Evolutionary conservation across 257 asterid genomes (phyloP).

Genomic region (Plantago elongata): DNA sequence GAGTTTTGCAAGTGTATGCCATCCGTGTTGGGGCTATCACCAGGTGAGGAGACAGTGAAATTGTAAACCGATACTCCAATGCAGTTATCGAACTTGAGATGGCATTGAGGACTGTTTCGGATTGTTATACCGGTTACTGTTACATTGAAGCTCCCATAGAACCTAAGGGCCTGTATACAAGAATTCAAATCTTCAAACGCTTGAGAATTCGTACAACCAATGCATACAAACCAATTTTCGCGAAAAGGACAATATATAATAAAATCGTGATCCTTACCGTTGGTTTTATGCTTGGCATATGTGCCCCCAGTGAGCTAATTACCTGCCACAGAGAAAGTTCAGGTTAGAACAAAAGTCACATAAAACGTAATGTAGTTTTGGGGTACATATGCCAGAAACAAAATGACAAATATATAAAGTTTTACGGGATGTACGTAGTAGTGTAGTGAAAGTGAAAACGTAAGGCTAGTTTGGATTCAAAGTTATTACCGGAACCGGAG

Average conservation of each 20-base stretch:
- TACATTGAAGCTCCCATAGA: conserved; percentile 78
- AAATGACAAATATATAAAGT: neutral
- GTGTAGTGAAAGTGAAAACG: neutral
- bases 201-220: too few species aligned
- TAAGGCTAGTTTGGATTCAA: neutral
- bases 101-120: conserved; percentile 78
- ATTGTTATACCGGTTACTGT: conserved; percentile 79
- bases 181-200: too few species aligned
- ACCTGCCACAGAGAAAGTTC: conserved; percentile 33
- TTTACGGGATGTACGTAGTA: too few species aligned
- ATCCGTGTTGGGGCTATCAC: conserved; percentile 89
- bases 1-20: conserved; percentile 93
- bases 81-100: conserved; percentile 79
- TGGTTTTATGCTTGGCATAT: conserved; percentile 83
- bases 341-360: conserved; percentile 16
- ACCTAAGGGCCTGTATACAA: conserved; percentile 62
- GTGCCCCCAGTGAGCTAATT: conserved; percentile 41
- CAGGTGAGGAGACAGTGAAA: conserved; percentile 65
- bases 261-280: conserved; percentile 49
- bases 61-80: conserved; percentile 68
- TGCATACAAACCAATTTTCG: neutral
- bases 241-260: neutral
- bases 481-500: conserved; percentile 46
- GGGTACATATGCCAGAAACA: conserved; percentile 6
- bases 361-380: neutral